Evolutionary conservation across 164 flowering plant genomes (phyloP).

Genomic region (Liriodendron chinense): DNA sequence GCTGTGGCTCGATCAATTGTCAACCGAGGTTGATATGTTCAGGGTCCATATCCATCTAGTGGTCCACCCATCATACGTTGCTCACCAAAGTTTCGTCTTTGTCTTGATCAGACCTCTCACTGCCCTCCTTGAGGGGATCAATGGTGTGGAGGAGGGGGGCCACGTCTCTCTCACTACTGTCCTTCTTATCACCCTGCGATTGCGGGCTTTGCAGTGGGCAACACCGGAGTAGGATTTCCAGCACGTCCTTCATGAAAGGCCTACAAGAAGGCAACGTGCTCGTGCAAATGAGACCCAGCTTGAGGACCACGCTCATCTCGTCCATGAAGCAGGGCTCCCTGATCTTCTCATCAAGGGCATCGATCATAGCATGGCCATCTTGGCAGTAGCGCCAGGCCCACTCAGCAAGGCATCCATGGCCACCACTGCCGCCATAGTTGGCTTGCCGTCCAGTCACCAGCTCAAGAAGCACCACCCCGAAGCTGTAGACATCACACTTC

Average conservation of each 20-base stretch:
- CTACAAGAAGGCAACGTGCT: constrained; percentile 43
- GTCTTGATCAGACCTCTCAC: constrained; percentile 20
- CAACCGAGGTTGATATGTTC: too few species aligned
- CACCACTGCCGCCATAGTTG: constrained; percentile 36
- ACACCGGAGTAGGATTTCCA: constrained; percentile 45
- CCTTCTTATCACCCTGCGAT: constrained; percentile 14
- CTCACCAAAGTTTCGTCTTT: constrained; percentile 4
- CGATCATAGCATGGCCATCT: constrained; percentile 37
- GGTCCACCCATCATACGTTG: constrained; percentile 6
- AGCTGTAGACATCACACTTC: constrained; percentile 82
- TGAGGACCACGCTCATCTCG: constrained; percentile 53
- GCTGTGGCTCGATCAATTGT: too few species aligned
- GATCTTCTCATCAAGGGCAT: constrained; percentile 48
- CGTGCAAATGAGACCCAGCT: constrained; percentile 75
- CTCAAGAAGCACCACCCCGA: constrained; percentile 86
- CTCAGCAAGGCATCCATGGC: constrained; percentile 52
- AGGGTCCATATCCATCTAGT: too few species aligned
- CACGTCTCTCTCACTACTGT: constrained; percentile 31
- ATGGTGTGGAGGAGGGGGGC: constrained; percentile 42
- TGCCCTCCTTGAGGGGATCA: constrained; percentile 16
- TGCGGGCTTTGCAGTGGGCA: constrained; percentile 10
- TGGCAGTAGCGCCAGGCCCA: constrained; percentile 65
- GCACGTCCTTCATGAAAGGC: constrained; percentile 82
- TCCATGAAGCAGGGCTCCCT: constrained; percentile 37
- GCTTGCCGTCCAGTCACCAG: constrained; percentile 73